These are phyloP conservation scores for Rhizodiscina lignyota DNA, from an alignment of 495 filamentous ascomycete genomes.

Conservation along the genomic window DNA sequence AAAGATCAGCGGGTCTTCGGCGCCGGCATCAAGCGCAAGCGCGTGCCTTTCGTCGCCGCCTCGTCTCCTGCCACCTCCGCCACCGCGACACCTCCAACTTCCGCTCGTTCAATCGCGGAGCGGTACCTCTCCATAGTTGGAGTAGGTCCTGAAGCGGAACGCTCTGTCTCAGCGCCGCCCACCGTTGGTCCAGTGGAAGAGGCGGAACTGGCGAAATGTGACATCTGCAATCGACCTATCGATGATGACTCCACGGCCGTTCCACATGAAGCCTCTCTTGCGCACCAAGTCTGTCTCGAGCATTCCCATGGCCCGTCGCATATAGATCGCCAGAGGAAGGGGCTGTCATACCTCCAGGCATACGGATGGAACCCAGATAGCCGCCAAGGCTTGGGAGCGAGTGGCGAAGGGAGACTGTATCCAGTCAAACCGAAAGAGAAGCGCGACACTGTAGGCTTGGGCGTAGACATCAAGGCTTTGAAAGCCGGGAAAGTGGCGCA, in stretches of 20 bases:
- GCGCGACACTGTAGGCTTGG: slow-evolving; percentile 58
- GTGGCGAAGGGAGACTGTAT: slow-evolving; percentile 54
- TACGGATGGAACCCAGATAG: slow-evolving; percentile 85
- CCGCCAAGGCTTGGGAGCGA: slow-evolving; percentile 50
- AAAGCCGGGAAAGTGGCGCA: slow-evolving; percentile 19
- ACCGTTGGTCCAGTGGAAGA: not conserved
- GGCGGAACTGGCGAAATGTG: slow-evolving; percentile 20
- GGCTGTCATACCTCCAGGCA: slow-evolving; percentile 54
- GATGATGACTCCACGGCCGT: slow-evolving; percentile 7
- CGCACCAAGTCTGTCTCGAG: slow-evolving; percentile 63
- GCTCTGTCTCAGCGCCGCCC: slow-evolving; percentile 2
- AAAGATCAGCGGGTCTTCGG: slow-evolving; percentile 65
- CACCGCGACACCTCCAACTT: slow-evolving; percentile 7
- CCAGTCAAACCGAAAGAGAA: slow-evolving; percentile 63
- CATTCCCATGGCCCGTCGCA: slow-evolving; percentile 78
- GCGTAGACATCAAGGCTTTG: slow-evolving; percentile 22
- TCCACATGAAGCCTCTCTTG: slow-evolving; percentile 54
- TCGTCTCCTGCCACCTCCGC: slow-evolving; percentile 30
- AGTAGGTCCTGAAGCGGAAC: not conserved
- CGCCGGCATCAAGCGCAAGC: slow-evolving; percentile 56
- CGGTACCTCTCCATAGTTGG: slow-evolving; percentile 61
- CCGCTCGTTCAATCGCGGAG: slow-evolving; percentile 32
- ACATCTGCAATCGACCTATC: slow-evolving; percentile 43
- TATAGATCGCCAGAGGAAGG: slow-evolving; percentile 60
- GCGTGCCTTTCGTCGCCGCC: slow-evolving; percentile 62